phyloP scores from a whole-genome alignment of 139 green algal genomes.

The Closterium sp. region DNA sequence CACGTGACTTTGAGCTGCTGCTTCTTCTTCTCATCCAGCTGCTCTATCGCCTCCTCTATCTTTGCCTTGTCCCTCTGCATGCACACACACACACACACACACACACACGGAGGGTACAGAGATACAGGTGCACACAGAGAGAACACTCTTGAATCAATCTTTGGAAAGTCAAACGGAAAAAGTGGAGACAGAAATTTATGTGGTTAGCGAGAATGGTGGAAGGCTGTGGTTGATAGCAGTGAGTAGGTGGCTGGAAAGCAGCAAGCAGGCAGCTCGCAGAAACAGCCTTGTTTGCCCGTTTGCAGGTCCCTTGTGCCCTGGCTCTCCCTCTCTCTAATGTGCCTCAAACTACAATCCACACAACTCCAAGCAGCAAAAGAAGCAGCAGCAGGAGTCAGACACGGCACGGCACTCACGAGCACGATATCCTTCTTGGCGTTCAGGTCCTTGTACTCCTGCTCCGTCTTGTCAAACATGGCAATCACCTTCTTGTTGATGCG shows the following conservation, averaged over 20 bases:
- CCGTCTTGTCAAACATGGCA: slow-evolving; percentile 86
- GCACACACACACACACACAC: no score
- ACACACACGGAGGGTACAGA: no score
- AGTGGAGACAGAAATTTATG: background rate
- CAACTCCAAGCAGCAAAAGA: background rate
- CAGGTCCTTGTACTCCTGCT: slow-evolving; percentile 82
- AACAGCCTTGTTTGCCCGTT: no score
- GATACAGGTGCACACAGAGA: no score
- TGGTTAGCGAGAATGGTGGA: background rate
- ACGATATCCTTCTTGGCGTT: slow-evolving; percentile 76
- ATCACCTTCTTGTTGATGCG: slow-evolving; percentile 81
- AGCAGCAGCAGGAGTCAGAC: no score
- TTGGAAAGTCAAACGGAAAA: background rate
- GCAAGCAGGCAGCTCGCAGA: background rate
- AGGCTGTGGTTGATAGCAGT: background rate
- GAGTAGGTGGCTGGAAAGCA: background rate
- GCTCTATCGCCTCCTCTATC: slow-evolving; percentile 80
- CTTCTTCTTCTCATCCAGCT: slow-evolving; percentile 96
- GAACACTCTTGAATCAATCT: no score
- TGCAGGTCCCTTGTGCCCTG: slow-evolving; percentile 77
- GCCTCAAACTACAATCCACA: background rate
- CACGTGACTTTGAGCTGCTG: slow-evolving; percentile 84
- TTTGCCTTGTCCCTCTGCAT: slow-evolving; percentile 72
- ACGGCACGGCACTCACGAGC: slow-evolving; percentile 8
- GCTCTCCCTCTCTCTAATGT: slow-evolving; percentile 49